These are phyloP conservation scores for Pythium rhizo-oryzae DNA, from an alignment of 352 stramenopile genomes.

Conservation along the genomic window DNA sequence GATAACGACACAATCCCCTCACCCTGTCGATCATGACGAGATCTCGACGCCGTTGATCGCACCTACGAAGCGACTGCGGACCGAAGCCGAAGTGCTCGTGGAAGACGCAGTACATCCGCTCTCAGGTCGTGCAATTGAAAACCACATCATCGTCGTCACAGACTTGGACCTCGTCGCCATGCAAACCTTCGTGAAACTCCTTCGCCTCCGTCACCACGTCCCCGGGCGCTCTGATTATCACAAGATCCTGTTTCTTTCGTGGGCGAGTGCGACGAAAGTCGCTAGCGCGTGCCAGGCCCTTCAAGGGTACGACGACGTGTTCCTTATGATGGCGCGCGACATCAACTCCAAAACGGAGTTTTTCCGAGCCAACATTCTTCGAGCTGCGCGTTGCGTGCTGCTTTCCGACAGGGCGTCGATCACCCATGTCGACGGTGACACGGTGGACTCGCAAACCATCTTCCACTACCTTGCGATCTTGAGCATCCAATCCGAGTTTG, in stretches of 20 bases:
- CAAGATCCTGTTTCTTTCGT: conserved; percentile 66
- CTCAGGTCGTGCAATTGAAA: conserved; percentile 32
- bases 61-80: not conserved
- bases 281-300: conserved; percentile 31
- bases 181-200: conserved; percentile 50
- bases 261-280: conserved; percentile 38
- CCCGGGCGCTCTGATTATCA: conserved; percentile 44
- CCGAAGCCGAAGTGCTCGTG: conserved; percentile 42
- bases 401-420: conserved; percentile 61
- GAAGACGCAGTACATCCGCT: conserved; percentile 35
- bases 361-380: conserved; percentile 59
- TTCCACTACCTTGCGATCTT: conserved; percentile 70
- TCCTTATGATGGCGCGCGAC: conserved; percentile 48
- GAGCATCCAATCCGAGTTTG: conserved; percentile 59
- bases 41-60: not conserved
- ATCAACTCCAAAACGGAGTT: conserved; percentile 58
- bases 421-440: conserved; percentile 56
- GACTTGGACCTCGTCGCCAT: conserved; percentile 50
- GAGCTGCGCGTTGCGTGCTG: conserved; percentile 55
- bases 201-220: conserved; percentile 46
- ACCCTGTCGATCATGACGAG: not conserved
- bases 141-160: conserved; percentile 68
- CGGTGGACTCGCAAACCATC: conserved; percentile 59
- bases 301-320: conserved; percentile 52
- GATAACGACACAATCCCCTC: not conserved